Percentiles rank a stretch among this genome's conserved stretches.
Conservation (phyloP, 1,284 basidiomycete genomes). For the Cutaneotrichosporon mucoides region DNA sequence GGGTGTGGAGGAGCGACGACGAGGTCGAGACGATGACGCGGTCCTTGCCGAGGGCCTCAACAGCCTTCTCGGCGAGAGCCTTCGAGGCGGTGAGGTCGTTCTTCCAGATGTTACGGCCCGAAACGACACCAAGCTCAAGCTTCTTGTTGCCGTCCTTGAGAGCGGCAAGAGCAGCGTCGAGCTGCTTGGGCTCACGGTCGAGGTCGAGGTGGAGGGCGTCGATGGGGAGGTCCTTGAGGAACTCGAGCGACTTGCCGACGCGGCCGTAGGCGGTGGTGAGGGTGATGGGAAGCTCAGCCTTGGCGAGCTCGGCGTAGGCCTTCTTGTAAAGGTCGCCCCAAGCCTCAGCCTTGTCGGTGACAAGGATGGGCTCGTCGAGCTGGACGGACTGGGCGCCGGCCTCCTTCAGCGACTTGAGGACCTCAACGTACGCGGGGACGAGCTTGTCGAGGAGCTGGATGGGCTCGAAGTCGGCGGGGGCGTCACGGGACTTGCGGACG, state of each 20-base stretch:
- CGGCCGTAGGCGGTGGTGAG: constrained; percentile 96
- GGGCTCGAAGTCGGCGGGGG: constrained; percentile 79
- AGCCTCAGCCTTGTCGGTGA: constrained; percentile 77
- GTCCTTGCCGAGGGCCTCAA: constrained; percentile 73
- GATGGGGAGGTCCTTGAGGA: constrained; percentile 87
- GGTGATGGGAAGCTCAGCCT: constrained; percentile 84
- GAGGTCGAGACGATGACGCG: constrained; percentile 94
- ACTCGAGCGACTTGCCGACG: constrained; percentile 86
- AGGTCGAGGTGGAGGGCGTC: constrained; percentile 96
- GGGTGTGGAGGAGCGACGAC: constrained; percentile 96
- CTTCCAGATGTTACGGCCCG: constrained; percentile 99
- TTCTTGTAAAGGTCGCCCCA: constrained; percentile 77
- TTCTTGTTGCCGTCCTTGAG: constrained; percentile 75
- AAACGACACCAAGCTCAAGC: constrained; percentile 93
- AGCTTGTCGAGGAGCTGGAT: constrained; percentile 87
- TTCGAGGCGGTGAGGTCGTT: constrained; percentile 83
- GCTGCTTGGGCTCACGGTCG: constrained; percentile 85
- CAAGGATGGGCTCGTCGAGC: constrained; percentile 95
- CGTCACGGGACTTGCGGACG: constrained; percentile 86
- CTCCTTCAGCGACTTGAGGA: constrained; percentile 84
- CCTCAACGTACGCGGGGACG: constrained; percentile 85
- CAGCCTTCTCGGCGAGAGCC: constrained; percentile 78
- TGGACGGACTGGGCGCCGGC: constrained; percentile 94
- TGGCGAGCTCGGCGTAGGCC: constrained; percentile 76
- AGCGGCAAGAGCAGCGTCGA: constrained; percentile 76